A percentile compares a stretch with the other conserved stretches of the same genome.
These are phyloP conservation scores for Lactuca saligna DNA, from an alignment of 129 eudicot species.

Conservation along the genomic window DNA sequence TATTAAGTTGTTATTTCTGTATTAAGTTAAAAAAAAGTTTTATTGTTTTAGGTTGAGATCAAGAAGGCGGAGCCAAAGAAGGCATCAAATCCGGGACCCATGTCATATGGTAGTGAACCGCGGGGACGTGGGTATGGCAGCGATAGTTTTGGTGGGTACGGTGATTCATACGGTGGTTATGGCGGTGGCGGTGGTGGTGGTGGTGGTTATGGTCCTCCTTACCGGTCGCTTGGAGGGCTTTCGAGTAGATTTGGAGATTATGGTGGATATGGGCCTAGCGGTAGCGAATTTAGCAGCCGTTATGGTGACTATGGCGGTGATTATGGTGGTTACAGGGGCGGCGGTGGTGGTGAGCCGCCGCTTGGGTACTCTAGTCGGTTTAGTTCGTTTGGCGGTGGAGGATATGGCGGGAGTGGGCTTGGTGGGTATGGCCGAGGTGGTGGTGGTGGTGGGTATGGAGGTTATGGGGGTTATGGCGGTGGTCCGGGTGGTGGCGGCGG, in stretches of 20 bases:
- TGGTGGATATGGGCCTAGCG: conserved; percentile 53
- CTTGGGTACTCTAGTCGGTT: conserved; percentile 70
- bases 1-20: too few relatives aligned
- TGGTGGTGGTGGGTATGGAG: conserved; percentile 54
- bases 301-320: conserved; percentile 61
- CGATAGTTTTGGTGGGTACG: conserved; percentile 46
- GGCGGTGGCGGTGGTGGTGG: conserved; percentile 36
- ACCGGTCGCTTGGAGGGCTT: conserved; percentile 60
- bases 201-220: conserved; percentile 70
- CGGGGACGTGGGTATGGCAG: conserved; percentile 66
- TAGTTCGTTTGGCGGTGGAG: conserved; percentile 61
- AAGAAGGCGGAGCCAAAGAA: conserved; percentile 99
- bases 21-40: conserved; percentile 21
- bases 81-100: conserved; percentile 77
- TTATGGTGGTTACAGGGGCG: conserved; percentile 63
- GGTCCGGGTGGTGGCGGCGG: conserved; percentile 58
- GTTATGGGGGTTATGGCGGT: conserved; percentile 53
- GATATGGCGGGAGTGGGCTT: conserved; percentile 71
- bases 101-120: conserved; percentile 78
- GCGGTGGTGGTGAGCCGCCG: conserved; percentile 72
- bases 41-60: conserved; percentile 88
- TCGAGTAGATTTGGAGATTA: conserved; percentile 52
- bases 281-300: conserved; percentile 57
- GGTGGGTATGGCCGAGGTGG: conserved; percentile 64
- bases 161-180: conserved; percentile 41